A percentile compares a stretch with the other conserved stretches of the same genome.
phyloP scores from a whole-genome alignment of 768 basidiomycete species.

The Filobasidium floriforme region DNA sequence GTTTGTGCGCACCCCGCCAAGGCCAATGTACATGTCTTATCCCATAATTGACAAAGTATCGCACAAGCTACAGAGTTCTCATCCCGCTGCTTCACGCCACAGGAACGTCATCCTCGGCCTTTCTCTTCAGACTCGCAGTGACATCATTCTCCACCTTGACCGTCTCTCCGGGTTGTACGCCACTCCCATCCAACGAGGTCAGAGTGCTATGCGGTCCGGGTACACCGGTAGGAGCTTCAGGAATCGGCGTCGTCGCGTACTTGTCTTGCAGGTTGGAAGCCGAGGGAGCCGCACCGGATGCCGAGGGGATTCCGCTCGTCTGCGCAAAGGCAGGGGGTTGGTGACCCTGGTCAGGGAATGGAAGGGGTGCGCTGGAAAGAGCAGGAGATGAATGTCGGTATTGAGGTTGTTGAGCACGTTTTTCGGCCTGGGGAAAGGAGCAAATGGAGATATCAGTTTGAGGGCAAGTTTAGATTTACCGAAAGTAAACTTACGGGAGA shows the following conservation, averaged over 20 bases:
- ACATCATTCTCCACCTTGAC: neutral
- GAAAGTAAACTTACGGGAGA: conserved; percentile 32
- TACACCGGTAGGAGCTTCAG: conserved; percentile 3
- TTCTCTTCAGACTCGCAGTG: neutral
- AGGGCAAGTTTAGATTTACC: neutral
- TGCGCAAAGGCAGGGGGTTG: conserved; percentile 1
- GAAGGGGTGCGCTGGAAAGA: conserved; percentile 5
- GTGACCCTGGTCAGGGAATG: neutral
- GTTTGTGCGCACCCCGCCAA: too few species aligned
- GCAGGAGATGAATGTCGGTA: conserved; percentile 40
- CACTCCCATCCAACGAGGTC: conserved; percentile 4
- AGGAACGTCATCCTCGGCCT: neutral
- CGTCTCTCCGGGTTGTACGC: neutral
- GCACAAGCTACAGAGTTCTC: neutral
- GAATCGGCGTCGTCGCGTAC: neutral
- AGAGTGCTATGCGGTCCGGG: conserved; percentile 5
- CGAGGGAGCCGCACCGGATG: conserved; percentile 3
- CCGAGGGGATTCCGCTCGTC: conserved; percentile 2
- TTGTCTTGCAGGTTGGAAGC: conserved; percentile 7
- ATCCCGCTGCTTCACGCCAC: neutral
- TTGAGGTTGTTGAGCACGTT: conserved; percentile 38
- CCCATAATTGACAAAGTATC: neutral
- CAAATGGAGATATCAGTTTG: too few species aligned
- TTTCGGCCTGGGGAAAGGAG: conserved; percentile 37
- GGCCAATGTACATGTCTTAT: neutral